These are phyloP conservation scores for Blastomyces percursus DNA, from an alignment of 2,329 filamentous ascomycete genomes.

Conservation along the genomic window DNA sequence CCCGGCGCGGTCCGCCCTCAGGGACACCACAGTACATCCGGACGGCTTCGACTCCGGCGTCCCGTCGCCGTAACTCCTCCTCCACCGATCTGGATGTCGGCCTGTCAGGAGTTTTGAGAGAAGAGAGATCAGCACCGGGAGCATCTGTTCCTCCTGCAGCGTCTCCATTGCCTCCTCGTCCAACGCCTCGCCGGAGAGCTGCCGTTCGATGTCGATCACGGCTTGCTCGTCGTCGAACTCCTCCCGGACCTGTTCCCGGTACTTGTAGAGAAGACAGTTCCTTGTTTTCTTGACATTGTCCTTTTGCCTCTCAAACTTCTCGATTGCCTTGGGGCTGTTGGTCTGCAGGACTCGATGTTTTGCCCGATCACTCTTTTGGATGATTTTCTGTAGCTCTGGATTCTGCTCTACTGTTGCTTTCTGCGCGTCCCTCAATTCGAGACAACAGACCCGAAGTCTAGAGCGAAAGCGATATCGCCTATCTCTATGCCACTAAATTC, in stretches of 20 bases:
- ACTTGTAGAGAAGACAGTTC: slow-evolving; percentile 10
- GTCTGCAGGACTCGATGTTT: background rate
- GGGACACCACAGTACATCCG: slow-evolving; percentile 16
- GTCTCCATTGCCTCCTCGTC: slow-evolving; percentile 8
- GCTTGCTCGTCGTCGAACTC: slow-evolving; percentile 15
- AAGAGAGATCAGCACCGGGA: slow-evolving; percentile 17
- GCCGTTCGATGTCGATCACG: slow-evolving; percentile 14
- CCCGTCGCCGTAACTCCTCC: slow-evolving; percentile 15
- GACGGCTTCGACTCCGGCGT: slow-evolving; percentile 14
- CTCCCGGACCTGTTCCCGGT: slow-evolving; percentile 7
- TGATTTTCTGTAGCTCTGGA: slow-evolving; percentile 12
- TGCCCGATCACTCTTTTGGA: background rate
- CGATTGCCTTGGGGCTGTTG: background rate
- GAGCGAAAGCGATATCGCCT: too few species aligned
- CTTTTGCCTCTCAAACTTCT: slow-evolving; percentile 8
- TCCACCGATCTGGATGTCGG: slow-evolving; percentile 8
- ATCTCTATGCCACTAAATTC: too few species aligned
- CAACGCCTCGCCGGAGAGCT: slow-evolving; percentile 12
- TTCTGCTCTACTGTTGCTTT: slow-evolving; percentile 13
- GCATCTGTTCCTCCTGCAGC: slow-evolving; percentile 12
- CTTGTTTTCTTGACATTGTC: slow-evolving; percentile 12
- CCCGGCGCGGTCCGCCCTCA: background rate
- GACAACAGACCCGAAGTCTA: too few species aligned
- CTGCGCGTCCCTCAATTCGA: slow-evolving; percentile 12
- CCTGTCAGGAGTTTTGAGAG: slow-evolving; percentile 17